Evolutionary conservation across 306 rosid species (phyloP).

Genomic region (Morella rubra): DNA sequence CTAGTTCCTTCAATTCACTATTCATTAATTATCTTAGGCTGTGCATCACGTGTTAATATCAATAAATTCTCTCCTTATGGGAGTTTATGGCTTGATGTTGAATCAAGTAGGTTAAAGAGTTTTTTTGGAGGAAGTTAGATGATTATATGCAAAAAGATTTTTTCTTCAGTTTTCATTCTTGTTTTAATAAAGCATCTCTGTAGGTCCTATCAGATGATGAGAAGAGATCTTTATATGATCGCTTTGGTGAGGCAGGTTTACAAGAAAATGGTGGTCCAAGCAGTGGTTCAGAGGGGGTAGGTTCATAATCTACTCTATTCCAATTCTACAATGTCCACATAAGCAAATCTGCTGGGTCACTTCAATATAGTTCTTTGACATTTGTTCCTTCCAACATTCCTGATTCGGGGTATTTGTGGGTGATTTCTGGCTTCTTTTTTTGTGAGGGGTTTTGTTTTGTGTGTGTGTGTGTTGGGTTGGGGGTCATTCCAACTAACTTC

Average conservation of each 20-base stretch:
- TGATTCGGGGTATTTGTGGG: too few species aligned
- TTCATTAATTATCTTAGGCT: background rate
- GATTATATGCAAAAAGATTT: slow-evolving; percentile 15
- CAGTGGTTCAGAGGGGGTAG: slow-evolving; percentile 65
- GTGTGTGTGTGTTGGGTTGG: background rate
- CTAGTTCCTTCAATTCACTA: slow-evolving; percentile 2
- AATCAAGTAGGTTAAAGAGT: background rate
- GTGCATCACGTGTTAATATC: slow-evolving; percentile 6
- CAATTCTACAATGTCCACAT: slow-evolving; percentile 14
- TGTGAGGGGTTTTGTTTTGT: background rate
- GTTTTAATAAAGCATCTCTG: slow-evolving; percentile 61
- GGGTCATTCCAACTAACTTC: slow-evolving; percentile 21
- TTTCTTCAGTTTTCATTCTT: slow-evolving; percentile 34
- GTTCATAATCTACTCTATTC: slow-evolving; percentile 27
- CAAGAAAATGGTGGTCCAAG: slow-evolving; percentile 58
- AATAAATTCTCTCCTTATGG: slow-evolving; percentile 13
- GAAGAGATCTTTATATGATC: slow-evolving; percentile 92
- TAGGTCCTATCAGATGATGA: slow-evolving; percentile 97
- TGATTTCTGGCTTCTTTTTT: background rate
- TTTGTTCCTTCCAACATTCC: background rate
- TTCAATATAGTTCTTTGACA: slow-evolving; percentile 10
- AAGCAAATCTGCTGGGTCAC: slow-evolving; percentile 20
- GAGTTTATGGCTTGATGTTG: slow-evolving; percentile 17
- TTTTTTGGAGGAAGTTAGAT: slow-evolving; percentile 16
- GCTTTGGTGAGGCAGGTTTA: slow-evolving; percentile 88